Conservation (phyloP, 1,284 basidiomycete species). For the Neonothopanus nambi region DNA sequence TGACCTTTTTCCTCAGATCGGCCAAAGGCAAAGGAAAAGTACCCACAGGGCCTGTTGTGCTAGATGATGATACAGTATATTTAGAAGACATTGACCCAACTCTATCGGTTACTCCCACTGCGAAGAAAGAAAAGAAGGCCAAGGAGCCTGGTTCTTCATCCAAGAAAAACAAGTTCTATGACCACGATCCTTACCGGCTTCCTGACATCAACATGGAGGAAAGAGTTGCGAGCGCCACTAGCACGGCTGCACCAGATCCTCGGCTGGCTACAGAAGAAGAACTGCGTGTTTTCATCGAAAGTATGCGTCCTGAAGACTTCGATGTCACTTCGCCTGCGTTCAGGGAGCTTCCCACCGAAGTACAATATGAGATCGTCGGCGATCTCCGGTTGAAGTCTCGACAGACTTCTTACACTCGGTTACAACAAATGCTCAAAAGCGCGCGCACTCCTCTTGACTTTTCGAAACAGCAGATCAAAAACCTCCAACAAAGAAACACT, state of each 20-base stretch:
- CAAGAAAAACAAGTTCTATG: slow-evolving; percentile 64
- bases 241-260: slow-evolving; percentile 72
- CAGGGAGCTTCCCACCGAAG: slow-evolving; percentile 89
- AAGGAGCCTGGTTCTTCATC: slow-evolving; percentile 45
- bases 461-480: slow-evolving; percentile 91
- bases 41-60: slow-evolving; percentile 38
- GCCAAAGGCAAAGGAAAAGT: slow-evolving; percentile 47
- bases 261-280: slow-evolving; percentile 94
- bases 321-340: slow-evolving; percentile 90
- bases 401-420: slow-evolving; percentile 88
- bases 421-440: slow-evolving; percentile 87
- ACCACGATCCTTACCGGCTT: slow-evolving; percentile 83
- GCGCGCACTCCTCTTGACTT: slow-evolving; percentile 92
- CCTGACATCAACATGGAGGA: slow-evolving; percentile 73
- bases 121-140: slow-evolving; percentile 29
- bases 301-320: slow-evolving; percentile 91
- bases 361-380: slow-evolving; percentile 98
- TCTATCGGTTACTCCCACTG: slow-evolving; percentile 54
- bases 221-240: slow-evolving; percentile 58
- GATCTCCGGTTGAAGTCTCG: slow-evolving; percentile 92
- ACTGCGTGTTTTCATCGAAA: slow-evolving; percentile 86
- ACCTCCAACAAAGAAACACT: slow-evolving; percentile 86
- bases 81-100: slow-evolving; percentile 81
- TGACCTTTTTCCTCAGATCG: slow-evolving; percentile 12
- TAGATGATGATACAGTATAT: slow-evolving; percentile 77